Conservation (phyloP, 23 red algal genomes). For the Gracilariopsis chorda region DNA sequence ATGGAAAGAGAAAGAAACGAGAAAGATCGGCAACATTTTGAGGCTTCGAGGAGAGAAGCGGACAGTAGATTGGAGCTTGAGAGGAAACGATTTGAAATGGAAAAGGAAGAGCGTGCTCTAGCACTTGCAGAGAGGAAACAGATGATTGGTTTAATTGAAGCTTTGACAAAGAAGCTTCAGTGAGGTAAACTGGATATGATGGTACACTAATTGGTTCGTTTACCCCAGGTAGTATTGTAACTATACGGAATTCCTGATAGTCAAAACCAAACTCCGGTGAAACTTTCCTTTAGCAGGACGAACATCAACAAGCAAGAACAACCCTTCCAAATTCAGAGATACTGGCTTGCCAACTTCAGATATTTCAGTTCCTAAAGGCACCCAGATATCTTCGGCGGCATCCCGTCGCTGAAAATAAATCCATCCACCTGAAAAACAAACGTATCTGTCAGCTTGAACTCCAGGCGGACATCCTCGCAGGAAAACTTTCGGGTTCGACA, state of each 20-base stretch:
- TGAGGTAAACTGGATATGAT: too few species aligned
- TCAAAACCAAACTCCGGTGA: slow-evolving; percentile 63
- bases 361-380: slow-evolving; percentile 49
- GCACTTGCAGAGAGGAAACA: too few species aligned
- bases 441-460: slow-evolving; percentile 40
- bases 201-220: too few species aligned
- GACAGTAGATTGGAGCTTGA: too few species aligned
- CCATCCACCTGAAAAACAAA: slow-evolving; percentile 72
- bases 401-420: slow-evolving; percentile 71
- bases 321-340: slow-evolving; percentile 39
- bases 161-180: too few species aligned
- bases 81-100: too few species aligned
- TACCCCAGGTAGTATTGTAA: slow-evolving; percentile 68
- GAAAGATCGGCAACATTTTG: too few species aligned
- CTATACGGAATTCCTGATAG: slow-evolving; percentile 59
- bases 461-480: slow-evolving; percentile 50
- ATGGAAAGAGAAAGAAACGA: too few species aligned
- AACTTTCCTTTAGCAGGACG: slow-evolving; percentile 66
- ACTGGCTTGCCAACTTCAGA: slow-evolving; percentile 74
- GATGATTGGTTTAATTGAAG: too few species aligned
- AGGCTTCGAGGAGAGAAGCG: too few species aligned
- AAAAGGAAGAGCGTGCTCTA: too few species aligned
- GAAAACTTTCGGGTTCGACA: slow-evolving; percentile 43
- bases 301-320: slow-evolving; percentile 68
- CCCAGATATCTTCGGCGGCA: slow-evolving; percentile 70